Conservation (phyloP, 139 green algal species). For the Astrephomene gubernaculifera region DNA sequence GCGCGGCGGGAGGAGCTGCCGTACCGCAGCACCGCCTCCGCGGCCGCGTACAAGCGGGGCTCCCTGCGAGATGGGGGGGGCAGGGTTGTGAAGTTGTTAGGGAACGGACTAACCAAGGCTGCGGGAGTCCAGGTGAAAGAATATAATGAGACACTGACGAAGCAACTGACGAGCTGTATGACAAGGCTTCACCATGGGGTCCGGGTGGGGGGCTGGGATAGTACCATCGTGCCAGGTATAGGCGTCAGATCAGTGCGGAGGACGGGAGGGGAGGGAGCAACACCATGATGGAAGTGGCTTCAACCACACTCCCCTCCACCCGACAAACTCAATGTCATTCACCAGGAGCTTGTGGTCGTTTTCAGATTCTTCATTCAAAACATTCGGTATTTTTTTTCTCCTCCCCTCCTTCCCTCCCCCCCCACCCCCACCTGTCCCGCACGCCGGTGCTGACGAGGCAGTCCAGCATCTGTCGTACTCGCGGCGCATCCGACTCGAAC, state of each 20-base stretch:
- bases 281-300: neutral
- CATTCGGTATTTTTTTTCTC: neutral
- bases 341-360: no score
- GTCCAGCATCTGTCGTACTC: slow-evolving; percentile 55
- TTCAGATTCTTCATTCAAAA: neutral
- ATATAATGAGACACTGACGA: no score
- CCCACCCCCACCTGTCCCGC: slow-evolving; percentile 37
- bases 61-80: slow-evolving; percentile 24
- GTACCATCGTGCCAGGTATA: neutral
- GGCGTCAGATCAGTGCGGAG: neutral
- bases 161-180: no score
- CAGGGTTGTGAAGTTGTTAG: neutral
- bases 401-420: neutral
- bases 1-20: slow-evolving; percentile 61
- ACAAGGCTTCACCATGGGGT: no score
- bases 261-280: neutral
- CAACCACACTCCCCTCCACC: no score
- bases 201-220: neutral
- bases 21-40: slow-evolving; percentile 50
- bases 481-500: slow-evolving; percentile 84
- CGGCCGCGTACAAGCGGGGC: slow-evolving; percentile 38
- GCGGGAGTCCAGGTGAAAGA: no score
- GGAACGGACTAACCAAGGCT: no score
- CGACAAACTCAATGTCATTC: no score
- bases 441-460: slow-evolving; percentile 52